Evolutionary conservation across 208 protist species (phyloP).

Genomic region (Blastocrithidia nonstop): DNA sequence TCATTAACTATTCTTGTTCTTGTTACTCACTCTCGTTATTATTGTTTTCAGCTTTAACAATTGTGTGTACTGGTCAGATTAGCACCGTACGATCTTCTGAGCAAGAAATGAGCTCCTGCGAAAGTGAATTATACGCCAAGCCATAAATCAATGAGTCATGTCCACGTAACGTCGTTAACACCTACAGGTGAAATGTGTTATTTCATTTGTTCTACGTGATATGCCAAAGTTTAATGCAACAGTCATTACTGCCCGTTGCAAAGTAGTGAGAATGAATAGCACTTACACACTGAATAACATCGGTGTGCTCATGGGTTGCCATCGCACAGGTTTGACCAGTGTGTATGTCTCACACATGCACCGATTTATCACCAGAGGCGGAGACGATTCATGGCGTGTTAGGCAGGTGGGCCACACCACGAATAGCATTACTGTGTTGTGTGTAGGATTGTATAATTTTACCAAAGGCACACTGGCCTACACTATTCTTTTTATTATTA

Average conservation of each 20-base stretch:
- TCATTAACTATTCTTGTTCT: too few relatives aligned
- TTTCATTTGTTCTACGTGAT: background rate
- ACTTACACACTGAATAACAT: conserved; percentile 52
- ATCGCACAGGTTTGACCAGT: conserved; percentile 31
- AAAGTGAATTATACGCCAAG: conserved; percentile 20
- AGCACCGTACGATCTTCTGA: conserved; percentile 80
- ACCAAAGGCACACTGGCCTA: conserved; percentile 23
- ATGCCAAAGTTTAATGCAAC: background rate
- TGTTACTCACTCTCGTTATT: too few relatives aligned
- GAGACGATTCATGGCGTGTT: conserved; percentile 29
- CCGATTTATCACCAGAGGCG: conserved; percentile 67
- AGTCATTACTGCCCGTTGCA: conserved; percentile 52
- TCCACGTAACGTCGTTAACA: conserved; percentile 10
- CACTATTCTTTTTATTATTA: too few relatives aligned
- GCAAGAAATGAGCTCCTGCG: conserved; percentile 45
- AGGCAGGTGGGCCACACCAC: conserved; percentile 38
- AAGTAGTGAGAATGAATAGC: conserved; percentile 28
- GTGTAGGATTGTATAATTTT: conserved; percentile 26
- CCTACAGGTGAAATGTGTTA: background rate
- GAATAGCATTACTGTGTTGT: conserved; percentile 37
- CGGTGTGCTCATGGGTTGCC: conserved; percentile 36
- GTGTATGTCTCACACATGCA: conserved; percentile 47
- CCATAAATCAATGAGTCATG: conserved; percentile 65
- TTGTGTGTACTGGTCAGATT: conserved; percentile 28
- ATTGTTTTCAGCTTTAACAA: background rate